These are phyloP conservation scores for Phytopythium chamaehyphon DNA, from an alignment of 352 stramenopile genomes.

Conservation along the genomic window DNA sequence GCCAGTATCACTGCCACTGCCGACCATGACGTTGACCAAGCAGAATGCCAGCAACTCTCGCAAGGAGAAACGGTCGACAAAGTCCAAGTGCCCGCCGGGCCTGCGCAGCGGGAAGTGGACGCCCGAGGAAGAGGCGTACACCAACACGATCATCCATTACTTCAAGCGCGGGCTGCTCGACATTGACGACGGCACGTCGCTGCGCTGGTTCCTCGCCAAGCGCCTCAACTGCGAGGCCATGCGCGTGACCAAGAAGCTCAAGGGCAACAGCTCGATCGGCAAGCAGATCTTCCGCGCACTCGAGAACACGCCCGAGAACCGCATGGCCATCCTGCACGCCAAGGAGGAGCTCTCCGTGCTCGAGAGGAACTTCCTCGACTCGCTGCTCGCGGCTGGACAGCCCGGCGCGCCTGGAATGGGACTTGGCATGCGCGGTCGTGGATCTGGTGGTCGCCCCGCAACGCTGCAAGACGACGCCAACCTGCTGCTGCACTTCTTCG, in stretches of 20 bases:
- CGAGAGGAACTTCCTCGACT: constrained; percentile 71
- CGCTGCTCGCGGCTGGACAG: constrained; percentile 33
- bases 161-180: constrained; percentile 78
- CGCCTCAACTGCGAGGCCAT: constrained; percentile 85
- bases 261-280: constrained; percentile 84
- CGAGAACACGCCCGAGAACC: constrained; percentile 58
- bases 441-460: background rate
- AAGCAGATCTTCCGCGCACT: constrained; percentile 86
- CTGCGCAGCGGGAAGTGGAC: constrained; percentile 87
- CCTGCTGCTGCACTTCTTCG: constrained; percentile 76
- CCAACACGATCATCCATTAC: constrained; percentile 83
- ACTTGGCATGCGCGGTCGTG: background rate
- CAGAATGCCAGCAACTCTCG: background rate
- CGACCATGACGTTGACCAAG: background rate
- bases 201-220: constrained; percentile 85
- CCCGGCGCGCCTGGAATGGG: background rate
- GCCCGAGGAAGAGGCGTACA: constrained; percentile 74
- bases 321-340: constrained; percentile 43
- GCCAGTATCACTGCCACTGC: no score
- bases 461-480: constrained; percentile 50
- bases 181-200: constrained; percentile 77
- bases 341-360: constrained; percentile 52
- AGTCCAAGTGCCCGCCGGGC: constrained; percentile 80
- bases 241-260: constrained; percentile 89
- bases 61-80: constrained; percentile 77